phyloP scores from a whole-genome alignment of 2,329 filamentous ascomycete species.

The Fusarium pseudonygamai region DNA sequence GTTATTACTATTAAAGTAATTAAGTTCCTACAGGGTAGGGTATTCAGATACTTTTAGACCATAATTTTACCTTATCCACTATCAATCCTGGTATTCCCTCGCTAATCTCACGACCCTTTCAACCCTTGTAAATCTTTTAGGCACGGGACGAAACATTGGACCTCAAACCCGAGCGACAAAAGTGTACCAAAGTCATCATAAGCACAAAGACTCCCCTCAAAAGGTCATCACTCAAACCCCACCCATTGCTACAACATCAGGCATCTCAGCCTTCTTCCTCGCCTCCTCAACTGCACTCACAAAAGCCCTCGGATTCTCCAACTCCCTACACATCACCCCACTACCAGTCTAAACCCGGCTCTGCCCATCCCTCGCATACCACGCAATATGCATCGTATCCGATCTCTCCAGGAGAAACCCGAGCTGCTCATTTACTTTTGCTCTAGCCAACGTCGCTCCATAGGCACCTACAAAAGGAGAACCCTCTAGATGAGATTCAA shows the following conservation, averaged over 20 bases:
- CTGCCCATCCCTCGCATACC: neutral
- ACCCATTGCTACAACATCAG: neutral
- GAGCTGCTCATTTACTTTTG: neutral
- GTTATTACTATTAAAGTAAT: too few species aligned
- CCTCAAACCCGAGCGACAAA: neutral
- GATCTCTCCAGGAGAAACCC: neutral
- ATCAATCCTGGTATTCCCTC: neutral
- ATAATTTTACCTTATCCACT: too few species aligned
- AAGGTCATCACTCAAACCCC: neutral
- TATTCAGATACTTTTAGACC: too few species aligned
- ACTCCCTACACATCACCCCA: neutral
- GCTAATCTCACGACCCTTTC: neutral
- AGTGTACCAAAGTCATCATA: neutral
- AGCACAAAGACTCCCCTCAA: neutral
- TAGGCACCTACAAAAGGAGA: neutral
- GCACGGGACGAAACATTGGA: too few species aligned
- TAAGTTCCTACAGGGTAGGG: too few species aligned
- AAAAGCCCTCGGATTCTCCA: neutral
- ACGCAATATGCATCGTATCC: neutral
- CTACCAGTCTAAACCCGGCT: neutral
- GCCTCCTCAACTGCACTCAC: neutral
- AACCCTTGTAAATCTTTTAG: neutral
- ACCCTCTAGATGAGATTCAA: rapidly evolving
- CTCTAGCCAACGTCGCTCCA: neutral
- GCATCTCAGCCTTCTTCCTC: neutral